Base-by-base conservation (phyloP, 2,329 filamentous ascomycete species). In the Colletotrichum euphorbiae region DNA sequence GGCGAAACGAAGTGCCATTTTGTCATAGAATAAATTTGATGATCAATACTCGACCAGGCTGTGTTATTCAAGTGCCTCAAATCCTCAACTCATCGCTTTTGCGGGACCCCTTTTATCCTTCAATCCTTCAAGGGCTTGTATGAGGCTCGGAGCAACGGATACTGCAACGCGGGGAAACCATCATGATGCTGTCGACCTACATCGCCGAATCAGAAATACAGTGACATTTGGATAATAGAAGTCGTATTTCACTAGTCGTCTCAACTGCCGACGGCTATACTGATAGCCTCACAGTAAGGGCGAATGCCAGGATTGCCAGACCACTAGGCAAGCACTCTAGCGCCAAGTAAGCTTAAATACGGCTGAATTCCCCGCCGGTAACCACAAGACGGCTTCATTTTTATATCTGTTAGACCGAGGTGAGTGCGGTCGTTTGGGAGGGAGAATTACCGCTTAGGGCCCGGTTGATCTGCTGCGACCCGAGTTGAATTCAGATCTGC, bases 91-190 rank as follows among this genome's bases (percentile, higher is more conserved):
- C 9, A 38, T 28, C 1, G 40, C 36, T 8, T 21, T 19, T 24
- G 17, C 31, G 9, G 3, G 24, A 45, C 8, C 17, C 33, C 6
- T 24, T 48, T 38, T 17, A 31, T 40, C 28, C 33, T 50, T 13
- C 40, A 24, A 15, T 15, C 17, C 2, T 40, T 3, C 9, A 4
- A 28, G 11, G 12, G 12, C 3, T 21, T 38, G 36, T 38, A 38
- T 38, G 28, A 19, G 48, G 8, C 15, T 5, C 50, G 51, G 63
- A 50, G 59, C 21, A 57, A 67, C 28, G 59, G 43, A 56, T 28
- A 24, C 13, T n/a, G 9, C 17, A 11, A 21, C 6, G 40, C 24
- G 21, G 13, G 15, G 13, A 33, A n/a, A 36, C n/a, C 33, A 52
- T 28, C 21, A 17, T 28, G 46, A 50, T 4, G 8, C 31, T 54